Evolutionary conservation across 352 stramenopile species (phyloP), one percentile per base, ranked within the genome.

Genomic region (Globisporangium spiculum): DNA sequence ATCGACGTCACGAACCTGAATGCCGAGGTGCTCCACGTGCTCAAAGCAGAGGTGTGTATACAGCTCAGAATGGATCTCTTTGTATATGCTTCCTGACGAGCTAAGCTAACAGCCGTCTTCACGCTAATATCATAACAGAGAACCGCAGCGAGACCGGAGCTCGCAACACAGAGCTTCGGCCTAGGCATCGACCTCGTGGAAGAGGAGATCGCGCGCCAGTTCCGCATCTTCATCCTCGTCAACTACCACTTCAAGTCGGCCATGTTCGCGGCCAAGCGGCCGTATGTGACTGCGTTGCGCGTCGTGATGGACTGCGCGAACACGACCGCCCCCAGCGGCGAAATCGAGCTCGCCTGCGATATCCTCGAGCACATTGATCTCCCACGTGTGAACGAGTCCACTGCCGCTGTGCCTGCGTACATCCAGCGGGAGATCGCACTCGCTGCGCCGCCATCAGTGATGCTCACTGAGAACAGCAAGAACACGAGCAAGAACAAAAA

Each of bases 251-350:
- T 90, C 67, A 68, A 86, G 63, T 83, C 75, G 30, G 73, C 71
- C 3, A 90, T 90, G 82, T 68, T 83, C 36, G 72, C 80, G n/a
- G 41, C 65, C 22, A 83, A 82, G 59, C 70, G 82, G 0, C 78
- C 82, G 10, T 88, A 90, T 63, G 78, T 88, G 55, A 87, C 81
- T 1, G 75, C 83, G 24, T 61, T 88, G 46, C 73, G 71, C 6
- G 63, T 90, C n/a, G 81, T 72, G 1, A 86, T 88, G 80, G 80
- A 88, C 68, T 90, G 82, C 66, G 71, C 69, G 52, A 89, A 89
- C 63, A 65, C 60, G 32, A 74, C 74, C 14, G 66, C 70, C 18
- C 30, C 44, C 16, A 48, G 58, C 2, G 69, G 63, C 32, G 67
- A 75, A 9, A 26, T 32, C 20, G 20, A 70, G 1, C 66, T 80